phyloP scores from a whole-genome alignment of 2,329 filamentous ascomycete species.

The Calonectria pauciramosa region DNA sequence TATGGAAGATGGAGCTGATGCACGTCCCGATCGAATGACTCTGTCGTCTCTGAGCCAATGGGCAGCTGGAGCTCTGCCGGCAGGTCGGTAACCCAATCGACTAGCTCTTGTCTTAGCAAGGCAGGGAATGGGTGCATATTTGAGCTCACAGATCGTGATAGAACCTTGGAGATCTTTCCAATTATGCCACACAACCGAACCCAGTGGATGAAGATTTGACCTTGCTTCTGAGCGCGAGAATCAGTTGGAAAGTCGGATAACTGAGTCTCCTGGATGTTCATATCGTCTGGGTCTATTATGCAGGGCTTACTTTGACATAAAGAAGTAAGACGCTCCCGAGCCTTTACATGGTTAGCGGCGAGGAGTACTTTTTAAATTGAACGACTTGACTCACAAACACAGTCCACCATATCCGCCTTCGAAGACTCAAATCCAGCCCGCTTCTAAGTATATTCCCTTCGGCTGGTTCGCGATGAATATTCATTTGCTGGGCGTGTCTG shows the following conservation, averaged over 20 bases:
- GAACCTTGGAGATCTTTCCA: slow-evolving; percentile 54
- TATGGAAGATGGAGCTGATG: slow-evolving; percentile 59
- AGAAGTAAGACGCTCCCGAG: slow-evolving; percentile 49
- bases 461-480: slow-evolving; percentile 56
- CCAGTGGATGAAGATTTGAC: slow-evolving; percentile 58
- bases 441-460: slow-evolving; percentile 35
- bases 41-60: slow-evolving; percentile 33
- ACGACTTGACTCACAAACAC: slow-evolving; percentile 29
- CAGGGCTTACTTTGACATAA: slow-evolving; percentile 59
- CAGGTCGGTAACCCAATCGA: slow-evolving; percentile 32
- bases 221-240: slow-evolving; percentile 48
- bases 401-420: slow-evolving; percentile 39
- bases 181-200: slow-evolving; percentile 56
- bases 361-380: slow-evolving; percentile 18
- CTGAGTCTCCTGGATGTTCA: slow-evolving; percentile 54
- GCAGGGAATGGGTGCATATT: slow-evolving; percentile 25
- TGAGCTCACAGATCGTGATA: slow-evolving; percentile 38
- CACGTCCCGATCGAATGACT: slow-evolving; percentile 55
- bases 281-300: slow-evolving; percentile 58
- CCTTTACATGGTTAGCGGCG: slow-evolving; percentile 30
- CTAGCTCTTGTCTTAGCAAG: slow-evolving; percentile 33
- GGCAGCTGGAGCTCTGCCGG: slow-evolving; percentile 36
- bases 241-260: slow-evolving; percentile 55
- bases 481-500: slow-evolving; percentile 59
- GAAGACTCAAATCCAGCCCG: slow-evolving; percentile 26